Conservation (phyloP, 2,329 filamentous ascomycete genomes). For the Neofusicoccum sp. region DNA sequence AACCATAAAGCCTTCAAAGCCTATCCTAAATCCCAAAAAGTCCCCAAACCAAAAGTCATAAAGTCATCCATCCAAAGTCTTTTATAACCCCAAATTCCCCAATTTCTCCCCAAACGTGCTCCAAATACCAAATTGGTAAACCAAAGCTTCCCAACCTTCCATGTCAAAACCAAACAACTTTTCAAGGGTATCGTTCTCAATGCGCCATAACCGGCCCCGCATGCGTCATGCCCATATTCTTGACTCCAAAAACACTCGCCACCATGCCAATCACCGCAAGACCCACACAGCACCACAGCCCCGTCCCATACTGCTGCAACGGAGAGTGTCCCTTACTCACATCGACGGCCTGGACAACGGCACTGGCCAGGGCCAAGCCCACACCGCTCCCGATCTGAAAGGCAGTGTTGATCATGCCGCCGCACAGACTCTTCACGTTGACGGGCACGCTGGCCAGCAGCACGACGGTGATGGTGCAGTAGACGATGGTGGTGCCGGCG, state of each 20-base stretch:
- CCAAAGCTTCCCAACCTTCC: neutral
- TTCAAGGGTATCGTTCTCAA: neutral
- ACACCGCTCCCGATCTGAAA: slow-evolving; percentile 45
- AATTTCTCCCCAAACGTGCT: too few species aligned
- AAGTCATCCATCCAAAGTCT: too few species aligned
- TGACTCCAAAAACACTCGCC: slow-evolving; percentile 23
- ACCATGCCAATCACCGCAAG: slow-evolving; percentile 39
- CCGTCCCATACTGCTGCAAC: slow-evolving; percentile 39
- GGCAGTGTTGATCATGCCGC: slow-evolving; percentile 45
- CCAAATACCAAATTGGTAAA: neutral
- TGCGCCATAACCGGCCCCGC: slow-evolving; percentile 9
- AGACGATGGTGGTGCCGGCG: slow-evolving; percentile 41
- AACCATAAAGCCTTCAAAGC: too few species aligned
- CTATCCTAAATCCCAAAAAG: too few species aligned
- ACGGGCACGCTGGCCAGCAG: slow-evolving; percentile 41
- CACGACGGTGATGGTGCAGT: slow-evolving; percentile 43
- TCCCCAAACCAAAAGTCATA: too few species aligned
- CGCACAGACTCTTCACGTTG: slow-evolving; percentile 42
- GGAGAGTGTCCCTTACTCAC: slow-evolving; percentile 34
- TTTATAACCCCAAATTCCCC: too few species aligned
- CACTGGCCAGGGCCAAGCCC: slow-evolving; percentile 40
- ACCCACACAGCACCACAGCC: slow-evolving; percentile 43
- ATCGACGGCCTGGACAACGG: slow-evolving; percentile 40
- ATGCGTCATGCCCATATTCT: slow-evolving; percentile 13
- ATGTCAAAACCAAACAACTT: neutral